Evolutionary conservation across 768 basidiomycete species (phyloP).

Genomic region (Hericium erinaceus): DNA sequence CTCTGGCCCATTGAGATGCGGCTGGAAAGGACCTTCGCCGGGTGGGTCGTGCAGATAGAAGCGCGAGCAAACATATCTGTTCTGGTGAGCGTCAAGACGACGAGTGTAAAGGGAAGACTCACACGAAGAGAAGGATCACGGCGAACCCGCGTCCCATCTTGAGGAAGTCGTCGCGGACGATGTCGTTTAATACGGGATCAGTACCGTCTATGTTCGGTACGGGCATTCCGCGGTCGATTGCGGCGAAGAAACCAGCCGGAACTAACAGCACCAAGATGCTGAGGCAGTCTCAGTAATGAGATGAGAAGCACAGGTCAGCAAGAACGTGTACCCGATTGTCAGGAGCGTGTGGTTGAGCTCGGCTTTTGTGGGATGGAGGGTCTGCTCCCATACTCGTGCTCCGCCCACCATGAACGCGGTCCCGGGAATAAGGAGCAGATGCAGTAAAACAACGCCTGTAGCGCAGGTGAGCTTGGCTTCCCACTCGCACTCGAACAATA

Average conservation of each 20-base stretch:
- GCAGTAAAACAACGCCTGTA: slow-evolving; percentile 64
- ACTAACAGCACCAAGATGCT: slow-evolving; percentile 57
- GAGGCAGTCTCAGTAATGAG: background rate
- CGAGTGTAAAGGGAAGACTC: slow-evolving; percentile 14
- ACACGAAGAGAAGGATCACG: slow-evolving; percentile 53
- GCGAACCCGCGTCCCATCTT: slow-evolving; percentile 59
- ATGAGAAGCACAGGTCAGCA: background rate
- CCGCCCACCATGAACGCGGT: slow-evolving; percentile 65
- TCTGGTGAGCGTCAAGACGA: no score
- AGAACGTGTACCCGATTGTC: slow-evolving; percentile 47
- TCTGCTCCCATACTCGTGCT: slow-evolving; percentile 55
- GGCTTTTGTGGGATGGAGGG: slow-evolving; percentile 54
- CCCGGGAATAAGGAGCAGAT: slow-evolving; percentile 64
- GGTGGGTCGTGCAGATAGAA: slow-evolving; percentile 67
- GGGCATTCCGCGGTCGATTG: slow-evolving; percentile 31
- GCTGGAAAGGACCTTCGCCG: slow-evolving; percentile 37
- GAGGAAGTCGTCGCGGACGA: slow-evolving; percentile 38
- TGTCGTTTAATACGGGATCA: slow-evolving; percentile 30
- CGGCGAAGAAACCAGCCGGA: slow-evolving; percentile 61
- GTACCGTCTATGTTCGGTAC: slow-evolving; percentile 7
- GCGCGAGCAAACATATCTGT: slow-evolving; percentile 56
- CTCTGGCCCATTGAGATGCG: slow-evolving; percentile 31
- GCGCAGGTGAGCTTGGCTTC: background rate
- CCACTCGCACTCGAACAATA: no score
- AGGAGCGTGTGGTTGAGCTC: slow-evolving; percentile 64